phyloP scores from a whole-genome alignment of 2,329 filamentous ascomycete genomes.

The Cercospora beticola region DNA sequence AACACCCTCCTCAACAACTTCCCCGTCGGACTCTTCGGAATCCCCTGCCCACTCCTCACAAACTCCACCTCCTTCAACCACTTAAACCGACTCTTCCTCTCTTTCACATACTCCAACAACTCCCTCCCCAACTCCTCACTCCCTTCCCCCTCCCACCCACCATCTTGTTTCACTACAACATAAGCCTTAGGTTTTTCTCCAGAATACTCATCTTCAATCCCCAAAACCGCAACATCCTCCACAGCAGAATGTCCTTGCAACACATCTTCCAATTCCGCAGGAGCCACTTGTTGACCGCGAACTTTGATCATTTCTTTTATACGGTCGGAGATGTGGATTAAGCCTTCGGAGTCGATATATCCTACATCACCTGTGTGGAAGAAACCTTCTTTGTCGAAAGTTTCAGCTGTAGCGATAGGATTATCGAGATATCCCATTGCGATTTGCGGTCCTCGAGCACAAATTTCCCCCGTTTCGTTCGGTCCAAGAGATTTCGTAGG shows the following conservation, averaged over 20 bases:
- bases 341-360: constrained; percentile 54
- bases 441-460: constrained; percentile 40
- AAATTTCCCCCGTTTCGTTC: constrained; percentile 52
- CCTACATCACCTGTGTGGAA: constrained; percentile 62
- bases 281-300: constrained; percentile 62
- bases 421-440: constrained; percentile 42
- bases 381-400: constrained; percentile 51
- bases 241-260: constrained; percentile 58
- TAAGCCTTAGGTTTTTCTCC: constrained; percentile 60
- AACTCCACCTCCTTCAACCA: constrained; percentile 66
- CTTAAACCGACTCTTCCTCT: constrained; percentile 68
- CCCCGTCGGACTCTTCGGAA: constrained; percentile 71
- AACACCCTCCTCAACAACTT: constrained; percentile 67
- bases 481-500: constrained; percentile 47
- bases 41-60: constrained; percentile 48
- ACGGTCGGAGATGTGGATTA: constrained; percentile 59
- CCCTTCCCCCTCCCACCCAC: constrained; percentile 10
- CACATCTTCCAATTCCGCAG: constrained; percentile 63
- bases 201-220: constrained; percentile 55
- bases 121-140: constrained; percentile 40
- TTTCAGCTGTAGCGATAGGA: constrained; percentile 39
- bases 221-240: constrained; percentile 58
- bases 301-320: constrained; percentile 71
- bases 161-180: constrained; percentile 52
- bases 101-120: constrained; percentile 60